Evolutionary conservation across 441 rosid species (phyloP).

Genomic region (Kokia cookei): DNA sequence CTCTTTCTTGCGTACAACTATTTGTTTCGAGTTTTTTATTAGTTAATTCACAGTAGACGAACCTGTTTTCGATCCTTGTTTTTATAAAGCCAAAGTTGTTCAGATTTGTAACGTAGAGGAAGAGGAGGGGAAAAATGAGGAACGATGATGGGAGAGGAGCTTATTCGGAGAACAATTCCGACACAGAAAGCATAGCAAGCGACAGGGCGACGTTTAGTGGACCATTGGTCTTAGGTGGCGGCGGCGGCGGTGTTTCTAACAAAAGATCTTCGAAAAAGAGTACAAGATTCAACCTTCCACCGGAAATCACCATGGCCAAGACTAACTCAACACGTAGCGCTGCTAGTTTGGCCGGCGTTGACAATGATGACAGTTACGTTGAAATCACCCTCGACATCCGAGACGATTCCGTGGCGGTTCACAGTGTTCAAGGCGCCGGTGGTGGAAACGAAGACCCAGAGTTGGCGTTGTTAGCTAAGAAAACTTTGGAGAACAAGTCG

Average conservation of each 20-base stretch:
- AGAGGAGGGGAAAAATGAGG: constrained; percentile 19
- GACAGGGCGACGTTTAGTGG: constrained; percentile 68
- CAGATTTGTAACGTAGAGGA: not conserved
- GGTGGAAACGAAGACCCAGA: constrained; percentile 50
- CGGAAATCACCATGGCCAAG: constrained; percentile 14
- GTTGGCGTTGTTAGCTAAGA: constrained; percentile 50
- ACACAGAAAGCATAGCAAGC: constrained; percentile 47
- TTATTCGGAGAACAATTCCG: constrained; percentile 51
- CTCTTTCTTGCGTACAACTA: not conserved
- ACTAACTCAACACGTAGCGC: constrained; percentile 14
- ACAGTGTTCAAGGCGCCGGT: constrained; percentile 60
- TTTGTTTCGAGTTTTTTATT: not conserved
- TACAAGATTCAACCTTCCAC: constrained; percentile 55
- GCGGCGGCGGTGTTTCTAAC: constrained; percentile 11
- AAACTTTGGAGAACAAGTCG: constrained; percentile 52
- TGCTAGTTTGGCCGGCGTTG: not conserved
- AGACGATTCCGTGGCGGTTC: constrained; percentile 73
- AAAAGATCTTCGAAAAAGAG: constrained; percentile 57
- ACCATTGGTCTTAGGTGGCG: constrained; percentile 31
- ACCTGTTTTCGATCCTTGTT: not conserved
- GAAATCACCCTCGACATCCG: constrained; percentile 77
- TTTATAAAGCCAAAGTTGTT: not conserved
- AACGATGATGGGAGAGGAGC: constrained; percentile 37
- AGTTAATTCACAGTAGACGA: not conserved
- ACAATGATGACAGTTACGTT: constrained; percentile 45